phyloP scores from a whole-genome alignment of 495 filamentous ascomycete species.

The Talaromyces borbonicus region DNA sequence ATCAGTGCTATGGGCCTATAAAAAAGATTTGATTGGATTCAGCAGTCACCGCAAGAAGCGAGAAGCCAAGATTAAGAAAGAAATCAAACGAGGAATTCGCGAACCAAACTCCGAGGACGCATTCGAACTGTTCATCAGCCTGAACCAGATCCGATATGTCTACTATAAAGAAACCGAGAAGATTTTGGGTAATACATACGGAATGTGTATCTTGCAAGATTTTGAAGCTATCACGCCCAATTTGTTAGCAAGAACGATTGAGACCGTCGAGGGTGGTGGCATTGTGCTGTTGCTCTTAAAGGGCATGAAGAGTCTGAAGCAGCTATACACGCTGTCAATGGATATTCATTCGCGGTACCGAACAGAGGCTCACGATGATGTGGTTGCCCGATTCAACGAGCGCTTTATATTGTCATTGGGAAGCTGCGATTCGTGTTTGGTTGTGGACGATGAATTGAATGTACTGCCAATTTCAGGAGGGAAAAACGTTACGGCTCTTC shows the following conservation, averaged over 20 bases:
- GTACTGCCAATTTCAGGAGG: constrained; percentile 95
- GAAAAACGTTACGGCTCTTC: constrained; percentile 77
- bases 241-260: constrained; percentile 84
- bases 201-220: constrained; percentile 97
- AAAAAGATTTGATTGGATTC: constrained; percentile 92
- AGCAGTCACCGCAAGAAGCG: constrained; percentile 95
- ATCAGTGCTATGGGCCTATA: constrained; percentile 98
- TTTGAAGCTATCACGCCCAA: constrained; percentile 98
- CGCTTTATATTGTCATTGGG: constrained; percentile 92
- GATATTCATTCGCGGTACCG: constrained; percentile 94
- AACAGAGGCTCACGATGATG: constrained; percentile 93
- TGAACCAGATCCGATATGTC: constrained; percentile 95
- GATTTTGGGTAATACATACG: constrained; percentile 96
- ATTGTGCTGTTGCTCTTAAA: constrained; percentile 85
- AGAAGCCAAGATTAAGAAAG: constrained; percentile 94
- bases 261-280: constrained; percentile 96
- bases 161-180: constrained; percentile 99
- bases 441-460: constrained; percentile 96
- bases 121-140: constrained; percentile 94
- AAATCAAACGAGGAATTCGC: constrained; percentile 89
- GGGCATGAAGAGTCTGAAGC: constrained; percentile 94
- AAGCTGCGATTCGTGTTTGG: constrained; percentile 86
- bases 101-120: constrained; percentile 95
- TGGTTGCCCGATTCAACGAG: constrained; percentile 94
- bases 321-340: constrained; percentile 96